Percentiles rank a stretch among this genome's conserved stretches.
Evolutionary conservation across 1,139 yeast genomes (phyloP).

Genomic region (Suhomyces anneliseae): DNA sequence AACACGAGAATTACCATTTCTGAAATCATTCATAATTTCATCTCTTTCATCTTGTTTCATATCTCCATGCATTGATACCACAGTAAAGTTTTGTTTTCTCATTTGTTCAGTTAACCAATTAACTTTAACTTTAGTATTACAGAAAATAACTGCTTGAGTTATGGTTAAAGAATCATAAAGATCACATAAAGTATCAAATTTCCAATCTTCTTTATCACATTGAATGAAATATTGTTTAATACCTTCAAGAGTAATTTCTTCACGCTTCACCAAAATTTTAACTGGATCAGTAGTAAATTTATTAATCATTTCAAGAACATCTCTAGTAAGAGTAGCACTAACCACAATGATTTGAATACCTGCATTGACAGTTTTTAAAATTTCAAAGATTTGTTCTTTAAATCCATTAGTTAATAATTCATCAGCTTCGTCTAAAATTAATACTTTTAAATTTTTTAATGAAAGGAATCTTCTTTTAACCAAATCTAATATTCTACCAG

Average conservation of each 20-base stretch:
- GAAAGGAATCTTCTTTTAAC: conserved; percentile 70
- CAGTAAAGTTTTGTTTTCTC: conserved; percentile 80
- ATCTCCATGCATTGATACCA: conserved; percentile 94
- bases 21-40: conserved; percentile 81
- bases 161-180: conserved; percentile 90
- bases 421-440: conserved; percentile 93
- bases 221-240: conserved; percentile 84
- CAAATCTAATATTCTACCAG: conserved; percentile 91
- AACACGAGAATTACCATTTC: conserved; percentile 77
- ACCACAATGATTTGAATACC: conserved; percentile 90
- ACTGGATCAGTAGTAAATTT: conserved; percentile 92
- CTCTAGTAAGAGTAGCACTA: conserved; percentile 86
- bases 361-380: conserved; percentile 76
- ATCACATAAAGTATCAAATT: conserved; percentile 91
- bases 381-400: conserved; percentile 88
- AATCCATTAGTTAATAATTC: conserved; percentile 88
- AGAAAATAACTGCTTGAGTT: conserved; percentile 94
- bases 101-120: conserved; percentile 86
- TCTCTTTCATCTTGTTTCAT: conserved; percentile 95
- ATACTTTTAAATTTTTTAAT: conserved; percentile 74
- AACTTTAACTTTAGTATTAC: conserved; percentile 89
- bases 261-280: conserved; percentile 85
- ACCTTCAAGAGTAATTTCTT: conserved; percentile 85
- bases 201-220: conserved; percentile 93
- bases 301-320: conserved; percentile 80